Conservation (phyloP, 2,329 filamentous ascomycete genomes). For the Stachybotrys elegans region DNA sequence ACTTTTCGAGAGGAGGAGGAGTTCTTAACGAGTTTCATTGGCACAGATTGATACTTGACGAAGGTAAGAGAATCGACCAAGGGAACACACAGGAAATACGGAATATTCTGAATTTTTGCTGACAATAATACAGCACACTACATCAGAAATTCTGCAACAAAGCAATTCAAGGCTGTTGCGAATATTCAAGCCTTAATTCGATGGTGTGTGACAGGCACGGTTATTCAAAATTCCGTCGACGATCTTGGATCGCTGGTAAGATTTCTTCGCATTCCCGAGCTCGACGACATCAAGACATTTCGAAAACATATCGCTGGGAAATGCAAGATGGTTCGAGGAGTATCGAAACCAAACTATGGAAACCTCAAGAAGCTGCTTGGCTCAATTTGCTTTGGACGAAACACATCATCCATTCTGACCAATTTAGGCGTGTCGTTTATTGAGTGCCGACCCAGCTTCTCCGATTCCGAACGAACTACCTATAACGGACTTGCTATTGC, state of each 20-base stretch:
- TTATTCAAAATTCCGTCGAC: conserved; percentile 45
- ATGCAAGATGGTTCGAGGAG: neutral
- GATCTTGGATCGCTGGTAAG: conserved; percentile 30
- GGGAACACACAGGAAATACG: too few relatives aligned
- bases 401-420: neutral
- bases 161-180: conserved; percentile 33
- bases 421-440: neutral
- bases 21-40: conserved; percentile 28
- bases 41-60: conserved; percentile 35
- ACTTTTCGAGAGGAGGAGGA: conserved; percentile 16
- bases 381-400: neutral
- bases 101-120: too few relatives aligned
- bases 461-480: neutral
- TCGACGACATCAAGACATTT: neutral
- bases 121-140: conserved; percentile 37
- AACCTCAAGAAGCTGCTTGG: neutral
- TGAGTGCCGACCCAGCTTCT: neutral
- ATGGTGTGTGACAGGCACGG: conserved; percentile 48
- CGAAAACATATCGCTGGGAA: conserved; percentile 3
- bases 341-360: neutral
- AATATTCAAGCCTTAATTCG: conserved; percentile 35
- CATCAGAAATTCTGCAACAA: conserved; percentile 38
- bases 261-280: conserved; percentile 4
- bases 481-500: neutral
- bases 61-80: conserved; percentile 33